phyloP scores from a whole-genome alignment of 805 yeast species.

The Middelhovenomyces tepae region DNA sequence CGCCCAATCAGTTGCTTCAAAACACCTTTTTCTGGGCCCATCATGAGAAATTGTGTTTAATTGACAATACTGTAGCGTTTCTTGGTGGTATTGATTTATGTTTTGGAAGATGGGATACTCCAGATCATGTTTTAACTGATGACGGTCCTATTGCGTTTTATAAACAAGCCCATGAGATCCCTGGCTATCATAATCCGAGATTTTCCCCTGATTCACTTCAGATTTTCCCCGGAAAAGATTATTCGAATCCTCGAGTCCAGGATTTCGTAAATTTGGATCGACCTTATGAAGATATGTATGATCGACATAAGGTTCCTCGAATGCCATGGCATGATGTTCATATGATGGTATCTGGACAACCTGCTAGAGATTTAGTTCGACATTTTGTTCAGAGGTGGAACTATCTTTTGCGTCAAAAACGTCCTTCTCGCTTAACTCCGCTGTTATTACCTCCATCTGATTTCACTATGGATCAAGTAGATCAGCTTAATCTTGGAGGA shows the following conservation, averaged over 20 bases:
- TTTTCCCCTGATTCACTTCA: too few relatives aligned
- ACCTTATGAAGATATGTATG: slow-evolving; percentile 89
- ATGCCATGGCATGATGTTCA: slow-evolving; percentile 99
- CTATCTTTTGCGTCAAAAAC: slow-evolving; percentile 79
- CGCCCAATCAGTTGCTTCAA: slow-evolving; percentile 91
- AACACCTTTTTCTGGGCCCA: slow-evolving; percentile 98
- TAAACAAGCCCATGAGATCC: slow-evolving; percentile 20
- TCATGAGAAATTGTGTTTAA: slow-evolving; percentile 83
- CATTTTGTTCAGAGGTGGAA: slow-evolving; percentile 99
- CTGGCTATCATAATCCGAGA: too few relatives aligned
- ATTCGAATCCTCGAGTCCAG: slow-evolving; percentile 87
- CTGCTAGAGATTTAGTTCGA: slow-evolving; percentile 85
- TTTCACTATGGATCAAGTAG: slow-evolving; percentile 61
- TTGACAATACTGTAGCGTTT: slow-evolving; percentile 84
- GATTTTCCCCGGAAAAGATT: slow-evolving; percentile 92
- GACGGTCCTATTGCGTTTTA: slow-evolving; percentile 3
- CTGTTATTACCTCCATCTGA: slow-evolving; percentile 68
- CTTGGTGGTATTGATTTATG: slow-evolving; percentile 95
- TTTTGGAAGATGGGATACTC: slow-evolving; percentile 92
- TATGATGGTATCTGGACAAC: slow-evolving; percentile 89
- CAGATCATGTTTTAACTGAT: slow-evolving; percentile 85
- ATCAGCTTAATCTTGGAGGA: slow-evolving; percentile 52
- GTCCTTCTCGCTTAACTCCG: slow-evolving; percentile 80
- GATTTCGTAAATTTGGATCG: slow-evolving; percentile 75
- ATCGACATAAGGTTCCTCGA: slow-evolving; percentile 69